Percentiles rank a stretch among this genome's conserved stretches.
These are phyloP conservation scores for Pulicaria dysenterica DNA, from an alignment of 129 eudicot genomes.

Conservation along the genomic window DNA sequence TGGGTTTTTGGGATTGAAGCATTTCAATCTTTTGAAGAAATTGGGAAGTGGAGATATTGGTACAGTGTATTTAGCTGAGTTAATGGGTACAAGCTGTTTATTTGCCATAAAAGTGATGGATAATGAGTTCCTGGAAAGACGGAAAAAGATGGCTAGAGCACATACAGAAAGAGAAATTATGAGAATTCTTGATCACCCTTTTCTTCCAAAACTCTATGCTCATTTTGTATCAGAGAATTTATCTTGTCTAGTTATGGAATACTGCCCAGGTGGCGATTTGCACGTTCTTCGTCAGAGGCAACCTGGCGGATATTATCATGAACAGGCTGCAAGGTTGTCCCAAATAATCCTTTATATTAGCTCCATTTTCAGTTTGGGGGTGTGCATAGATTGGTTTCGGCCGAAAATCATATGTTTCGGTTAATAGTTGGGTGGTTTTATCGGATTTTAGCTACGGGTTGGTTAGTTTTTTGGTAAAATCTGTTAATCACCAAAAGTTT, in stretches of 20 bases:
- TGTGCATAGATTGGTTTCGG: too few relatives aligned
- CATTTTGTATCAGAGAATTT: slow-evolving; percentile 81
- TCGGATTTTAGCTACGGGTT: too few relatives aligned
- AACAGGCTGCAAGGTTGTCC: slow-evolving; percentile 81
- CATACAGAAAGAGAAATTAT: slow-evolving; percentile 86
- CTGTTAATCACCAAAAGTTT: too few relatives aligned
- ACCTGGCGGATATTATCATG: slow-evolving; percentile 71
- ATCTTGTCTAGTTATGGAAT: slow-evolving; percentile 92
- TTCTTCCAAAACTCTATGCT: slow-evolving; percentile 82
- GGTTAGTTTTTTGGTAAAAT: too few relatives aligned
- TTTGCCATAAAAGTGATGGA: slow-evolving; percentile 94
- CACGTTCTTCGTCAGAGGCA: slow-evolving; percentile 91
- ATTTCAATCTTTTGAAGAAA: slow-evolving; percentile 32
- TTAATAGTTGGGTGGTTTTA: too few relatives aligned
- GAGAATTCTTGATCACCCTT: slow-evolving; percentile 86
- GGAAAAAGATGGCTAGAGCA: slow-evolving; percentile 82
- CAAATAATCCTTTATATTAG: neutral
- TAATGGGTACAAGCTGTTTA: slow-evolving; percentile 59
- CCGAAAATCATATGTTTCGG: too few relatives aligned
- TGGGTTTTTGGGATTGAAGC: slow-evolving; percentile 28
- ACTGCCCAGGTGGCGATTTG: slow-evolving; percentile 92
- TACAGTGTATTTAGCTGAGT: slow-evolving; percentile 36
- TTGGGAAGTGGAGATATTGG: slow-evolving; percentile 37
- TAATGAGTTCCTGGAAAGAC: slow-evolving; percentile 75
- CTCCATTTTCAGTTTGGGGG: neutral